Evolutionary conservation across 495 filamentous ascomycete species (phyloP).

Genomic region (Penicillium desertorum): DNA sequence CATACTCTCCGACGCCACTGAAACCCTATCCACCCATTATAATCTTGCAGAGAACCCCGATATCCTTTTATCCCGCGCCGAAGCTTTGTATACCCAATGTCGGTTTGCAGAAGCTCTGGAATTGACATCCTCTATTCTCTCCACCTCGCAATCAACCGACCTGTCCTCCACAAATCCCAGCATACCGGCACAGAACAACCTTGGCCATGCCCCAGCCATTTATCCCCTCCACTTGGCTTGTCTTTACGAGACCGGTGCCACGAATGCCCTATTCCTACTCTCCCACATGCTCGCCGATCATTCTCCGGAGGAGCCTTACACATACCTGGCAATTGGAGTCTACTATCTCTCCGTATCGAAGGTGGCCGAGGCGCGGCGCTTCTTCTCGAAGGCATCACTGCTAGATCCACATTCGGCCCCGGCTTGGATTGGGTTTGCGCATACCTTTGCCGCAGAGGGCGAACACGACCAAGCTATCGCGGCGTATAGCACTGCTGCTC

Average conservation of each 20-base stretch:
- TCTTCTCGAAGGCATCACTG: conserved; percentile 94
- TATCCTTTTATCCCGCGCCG: conserved; percentile 86
- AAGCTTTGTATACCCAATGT: conserved; percentile 92
- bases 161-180: conserved; percentile 21
- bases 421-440: conserved; percentile 98
- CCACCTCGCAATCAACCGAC: conserved; percentile 41
- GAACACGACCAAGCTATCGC: conserved; percentile 99
- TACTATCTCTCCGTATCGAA: conserved; percentile 91
- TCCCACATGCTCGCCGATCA: conserved; percentile 93
- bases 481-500: conserved; percentile 92
- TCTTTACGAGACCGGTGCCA: conserved; percentile 81
- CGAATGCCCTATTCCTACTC: conserved; percentile 85
- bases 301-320: conserved; percentile 84
- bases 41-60: conserved; percentile 86
- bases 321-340: conserved; percentile 90
- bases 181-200: conserved; percentile 47
- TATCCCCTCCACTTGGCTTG: conserved; percentile 92
- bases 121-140: conserved; percentile 79
- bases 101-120: conserved; percentile 82
- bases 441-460: conserved; percentile 99
- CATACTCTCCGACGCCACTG: conserved; percentile 80
- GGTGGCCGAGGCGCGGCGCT: conserved; percentile 88
- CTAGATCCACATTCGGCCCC: conserved; percentile 98
- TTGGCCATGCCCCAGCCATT: conserved; percentile 85
- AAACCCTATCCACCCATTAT: conserved; percentile 90